Base-by-base conservation (phyloP, 352 stramenopile genomes). In the Albugo laibachii region DNA sequence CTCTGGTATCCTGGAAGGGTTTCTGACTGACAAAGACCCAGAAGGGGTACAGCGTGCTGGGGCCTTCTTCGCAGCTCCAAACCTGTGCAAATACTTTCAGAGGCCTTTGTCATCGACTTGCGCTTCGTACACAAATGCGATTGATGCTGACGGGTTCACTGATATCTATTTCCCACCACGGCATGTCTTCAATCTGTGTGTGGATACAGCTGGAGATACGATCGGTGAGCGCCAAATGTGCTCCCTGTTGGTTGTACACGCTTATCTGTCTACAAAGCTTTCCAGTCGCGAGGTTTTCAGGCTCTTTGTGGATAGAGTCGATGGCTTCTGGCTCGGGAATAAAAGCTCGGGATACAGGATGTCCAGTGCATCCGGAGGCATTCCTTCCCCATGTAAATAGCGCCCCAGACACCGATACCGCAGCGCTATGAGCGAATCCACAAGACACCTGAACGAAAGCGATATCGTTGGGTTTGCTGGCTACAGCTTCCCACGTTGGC, bases 91-190 rank as follows among this genome's bases (percentile, higher is more conserved):
- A 85, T 42, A 79, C 74, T n/a, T 49, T 97, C 86, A 11, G 67
- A 89, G 47, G n/a, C n/a, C 87, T 69, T 59, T 96, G 96, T 87
- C 87, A 96, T 41, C 11, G 20, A 35, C n/a, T 0, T 6, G 38
- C n/a, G 37, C 5, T 2, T 36, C 52, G 21, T 51, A 88, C 75
- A 39, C 71, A 64, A 36, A 91, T 86, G 12, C 65, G 74, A 44
- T 85, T 63, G n/a, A 87, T 75, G 36, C 83, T 71, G 10, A 70
- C 69, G 13, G 69, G 65, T 47, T 85, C 71, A 0, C 74, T 72
- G 11, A 97, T 61, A 49, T 97, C 78, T 10, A 96, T 82, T 58
- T 97, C 81, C 75, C 86, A 96, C 83, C 81, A 97, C 15, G 84
- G 74, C 57, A 94, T 84, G 11, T 89, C 64, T 46, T 97, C 85